Evolutionary conservation across 2,329 filamentous ascomycete genomes (phyloP).

Genomic region (Colletotrichum sp.): DNA sequence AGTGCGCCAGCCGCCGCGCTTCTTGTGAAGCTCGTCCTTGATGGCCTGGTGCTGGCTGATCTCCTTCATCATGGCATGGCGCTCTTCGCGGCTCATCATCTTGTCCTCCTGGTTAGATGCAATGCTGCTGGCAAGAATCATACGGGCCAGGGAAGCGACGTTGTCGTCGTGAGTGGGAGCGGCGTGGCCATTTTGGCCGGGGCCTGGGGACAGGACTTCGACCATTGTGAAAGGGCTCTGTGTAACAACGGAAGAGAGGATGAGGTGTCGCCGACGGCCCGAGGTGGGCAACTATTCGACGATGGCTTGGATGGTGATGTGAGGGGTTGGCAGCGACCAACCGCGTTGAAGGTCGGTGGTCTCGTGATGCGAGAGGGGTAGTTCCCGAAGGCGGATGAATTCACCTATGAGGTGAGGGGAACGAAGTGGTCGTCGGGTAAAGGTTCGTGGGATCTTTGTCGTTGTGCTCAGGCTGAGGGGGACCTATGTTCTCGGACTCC

Average conservation of each 20-base stretch:
- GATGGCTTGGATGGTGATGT: background rate
- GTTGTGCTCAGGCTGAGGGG: background rate
- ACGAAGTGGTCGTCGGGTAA: background rate
- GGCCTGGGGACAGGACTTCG: slow-evolving; percentile 31
- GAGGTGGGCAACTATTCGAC: background rate
- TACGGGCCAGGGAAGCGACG: slow-evolving; percentile 21
- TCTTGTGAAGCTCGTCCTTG: slow-evolving; percentile 40
- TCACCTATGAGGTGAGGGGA: background rate
- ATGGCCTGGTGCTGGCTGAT: slow-evolving; percentile 39
- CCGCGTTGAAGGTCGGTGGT: background rate
- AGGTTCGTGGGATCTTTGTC: background rate
- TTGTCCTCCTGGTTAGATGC: slow-evolving; percentile 22
- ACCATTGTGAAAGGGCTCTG: slow-evolving; percentile 30
- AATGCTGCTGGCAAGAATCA: slow-evolving; percentile 22
- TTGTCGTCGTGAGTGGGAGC: slow-evolving; percentile 19
- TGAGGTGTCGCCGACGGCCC: background rate
- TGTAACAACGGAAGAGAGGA: background rate
- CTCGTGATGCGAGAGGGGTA: background rate
- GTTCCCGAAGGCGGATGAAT: background rate
- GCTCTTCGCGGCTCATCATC: slow-evolving; percentile 45
- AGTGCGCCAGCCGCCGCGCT: slow-evolving; percentile 39
- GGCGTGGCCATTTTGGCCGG: slow-evolving; percentile 20
- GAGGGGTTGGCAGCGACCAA: background rate
- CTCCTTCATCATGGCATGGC: slow-evolving; percentile 41
- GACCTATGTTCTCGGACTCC: background rate